Base-by-base conservation (phyloP, 2,329 filamentous ascomycete genomes). In the Claviceps purpurea region DNA sequence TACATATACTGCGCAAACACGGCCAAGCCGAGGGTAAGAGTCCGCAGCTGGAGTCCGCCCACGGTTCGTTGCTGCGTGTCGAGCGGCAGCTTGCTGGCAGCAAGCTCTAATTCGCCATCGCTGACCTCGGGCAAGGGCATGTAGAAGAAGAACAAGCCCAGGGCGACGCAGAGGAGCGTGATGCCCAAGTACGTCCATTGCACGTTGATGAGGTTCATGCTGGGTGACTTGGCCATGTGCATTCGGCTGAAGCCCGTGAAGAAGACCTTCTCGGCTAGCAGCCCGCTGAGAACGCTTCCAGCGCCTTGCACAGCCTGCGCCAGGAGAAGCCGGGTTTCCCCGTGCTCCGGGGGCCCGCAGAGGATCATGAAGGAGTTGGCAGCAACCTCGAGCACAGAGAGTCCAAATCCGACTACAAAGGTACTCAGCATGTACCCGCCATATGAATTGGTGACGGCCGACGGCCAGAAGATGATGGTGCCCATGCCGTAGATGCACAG, bases 121-220 rank as follows among this genome's bases (percentile, higher is more conserved):
- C 70, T 73, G 8, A 81, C 74, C 57, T 83, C 81, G 0, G 81
- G 80, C 2, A 84, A 68, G 0, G 81, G 81, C 72, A 83, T 79
- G 59, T 84, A 85, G 62, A 79, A 84, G 63, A 85, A 83, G 61
- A 84, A 79, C 3, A 84, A 69, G 0, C 81, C 85, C 2, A 94
- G 73, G 3, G 78, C 71, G 50, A 84, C 85, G 53, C 85, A 87
- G 52, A 89, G 82, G 24, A 85, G 72, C 0, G 86, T 87, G 55
- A 91, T 84, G 52, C 82, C 84, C n/a, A 93, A 76, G 59, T 93
- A 93, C 0, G 87, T 86, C 84, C 85, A 94, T 65, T 93, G 88
- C 1, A 91, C 85, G 55, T 85, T 81, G 56, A 86, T 76, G 3
- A 93, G 73, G 1, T 77, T 77, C 34, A 73, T 64, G 38, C 61